Evolutionary conservation across 2,329 filamentous ascomycete species (phyloP).

Genomic region (Thielaviopsis ethacetica): DNA sequence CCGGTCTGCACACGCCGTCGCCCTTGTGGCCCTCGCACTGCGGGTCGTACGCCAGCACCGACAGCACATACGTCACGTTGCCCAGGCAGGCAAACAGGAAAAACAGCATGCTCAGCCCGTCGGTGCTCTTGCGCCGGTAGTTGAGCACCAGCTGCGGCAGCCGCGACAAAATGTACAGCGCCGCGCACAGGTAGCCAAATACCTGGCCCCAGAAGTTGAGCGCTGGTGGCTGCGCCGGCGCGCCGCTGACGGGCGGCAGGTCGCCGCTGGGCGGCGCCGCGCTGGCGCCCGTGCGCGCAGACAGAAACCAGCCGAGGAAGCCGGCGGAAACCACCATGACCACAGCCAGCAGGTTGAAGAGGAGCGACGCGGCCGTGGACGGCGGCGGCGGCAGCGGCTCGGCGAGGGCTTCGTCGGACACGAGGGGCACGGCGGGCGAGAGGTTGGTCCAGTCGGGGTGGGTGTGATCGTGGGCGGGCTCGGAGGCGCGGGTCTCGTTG

Average conservation of each 20-base stretch:
- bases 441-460: slow-evolving; percentile 44
- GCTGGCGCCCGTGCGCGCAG: slow-evolving; percentile 22
- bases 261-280: slow-evolving; percentile 15
- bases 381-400: slow-evolving; percentile 23
- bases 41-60: slow-evolving; percentile 80
- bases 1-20: slow-evolving; percentile 37
- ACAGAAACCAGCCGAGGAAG: slow-evolving; percentile 71
- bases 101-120: slow-evolving; percentile 85
- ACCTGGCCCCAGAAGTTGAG: slow-evolving; percentile 73
- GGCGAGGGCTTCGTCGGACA: slow-evolving; percentile 26
- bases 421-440: slow-evolving; percentile 69
- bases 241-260: slow-evolving; percentile 22
- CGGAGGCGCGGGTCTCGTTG: slow-evolving; percentile 13
- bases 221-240: slow-evolving; percentile 24
- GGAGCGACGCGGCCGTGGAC: slow-evolving; percentile 37
- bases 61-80: slow-evolving; percentile 83
- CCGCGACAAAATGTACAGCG: slow-evolving; percentile 75
- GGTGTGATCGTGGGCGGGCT: slow-evolving; percentile 24
- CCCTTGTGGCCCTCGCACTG: slow-evolving; percentile 30
- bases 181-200: slow-evolving; percentile 85
- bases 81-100: slow-evolving; percentile 94
- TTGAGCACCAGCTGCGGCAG: slow-evolving; percentile 86
- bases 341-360: slow-evolving; percentile 63
- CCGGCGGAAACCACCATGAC: slow-evolving; percentile 73
- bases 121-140: slow-evolving; percentile 79